phyloP scores from a whole-genome alignment of 108 stramenopile species.

The Aurantiochytrium sp. region DNA sequence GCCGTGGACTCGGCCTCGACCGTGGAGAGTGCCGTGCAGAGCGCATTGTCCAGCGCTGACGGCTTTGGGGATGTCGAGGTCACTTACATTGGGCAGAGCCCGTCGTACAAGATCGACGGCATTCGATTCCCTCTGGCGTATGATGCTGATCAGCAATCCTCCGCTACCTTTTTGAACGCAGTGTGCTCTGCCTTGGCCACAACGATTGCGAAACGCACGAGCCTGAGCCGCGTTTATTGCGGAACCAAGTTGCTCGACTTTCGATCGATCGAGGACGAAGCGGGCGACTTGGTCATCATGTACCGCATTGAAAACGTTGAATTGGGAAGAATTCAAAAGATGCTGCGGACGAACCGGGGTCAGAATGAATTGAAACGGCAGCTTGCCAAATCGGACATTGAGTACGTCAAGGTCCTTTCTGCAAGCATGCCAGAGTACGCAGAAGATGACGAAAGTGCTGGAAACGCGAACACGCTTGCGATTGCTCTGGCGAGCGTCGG shows the following conservation, averaged over 20 bases:
- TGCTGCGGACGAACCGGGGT: background rate
- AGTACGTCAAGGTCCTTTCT: background rate
- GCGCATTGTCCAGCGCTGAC: background rate
- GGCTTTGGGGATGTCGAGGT: background rate
- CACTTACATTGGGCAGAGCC: background rate
- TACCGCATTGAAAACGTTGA: background rate
- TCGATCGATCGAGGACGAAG: background rate
- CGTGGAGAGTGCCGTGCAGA: background rate
- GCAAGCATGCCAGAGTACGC: background rate
- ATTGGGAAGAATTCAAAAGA: background rate
- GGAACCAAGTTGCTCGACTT: background rate
- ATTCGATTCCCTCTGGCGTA: background rate
- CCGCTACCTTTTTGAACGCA: background rate
- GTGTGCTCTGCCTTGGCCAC: background rate
- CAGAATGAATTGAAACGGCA: background rate
- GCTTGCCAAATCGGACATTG: background rate
- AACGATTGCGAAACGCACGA: background rate
- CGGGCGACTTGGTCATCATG: background rate
- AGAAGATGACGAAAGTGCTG: background rate
- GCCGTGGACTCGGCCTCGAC: no score
- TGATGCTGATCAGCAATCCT: background rate
- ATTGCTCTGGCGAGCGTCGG: background rate
- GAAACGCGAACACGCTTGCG: background rate
- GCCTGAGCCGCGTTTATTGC: conserved; percentile 1
- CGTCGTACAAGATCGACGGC: background rate